A percentile compares a stretch with the other conserved stretches of the same genome.
phyloP scores from a whole-genome alignment of 2,329 filamentous ascomycete genomes.

The Colletotrichum caudatum region DNA sequence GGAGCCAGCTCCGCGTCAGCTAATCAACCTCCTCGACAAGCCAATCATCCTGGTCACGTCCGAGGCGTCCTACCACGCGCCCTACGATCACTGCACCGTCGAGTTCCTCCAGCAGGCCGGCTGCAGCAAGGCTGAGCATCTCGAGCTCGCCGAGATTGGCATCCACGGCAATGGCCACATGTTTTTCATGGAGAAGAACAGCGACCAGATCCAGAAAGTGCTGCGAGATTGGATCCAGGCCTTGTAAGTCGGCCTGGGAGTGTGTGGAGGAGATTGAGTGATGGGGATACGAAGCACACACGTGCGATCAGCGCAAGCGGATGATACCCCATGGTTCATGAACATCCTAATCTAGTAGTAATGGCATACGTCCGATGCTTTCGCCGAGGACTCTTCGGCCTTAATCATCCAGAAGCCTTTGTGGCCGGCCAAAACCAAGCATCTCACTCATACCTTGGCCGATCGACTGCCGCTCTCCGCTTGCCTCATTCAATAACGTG shows the following conservation, averaged over 20 bases:
- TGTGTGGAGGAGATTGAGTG: not conserved
- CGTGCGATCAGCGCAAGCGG: conserved; percentile 16
- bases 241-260: conserved; percentile 13
- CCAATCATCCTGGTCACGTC: conserved; percentile 56
- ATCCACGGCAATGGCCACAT: conserved; percentile 61
- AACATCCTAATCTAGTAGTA: conserved; percentile 18
- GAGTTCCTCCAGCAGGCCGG: conserved; percentile 59
- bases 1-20: conserved; percentile 49
- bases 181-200: conserved; percentile 63
- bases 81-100: conserved; percentile 59
- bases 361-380: not conserved
- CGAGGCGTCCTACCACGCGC: conserved; percentile 58
- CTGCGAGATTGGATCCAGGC: conserved; percentile 45
- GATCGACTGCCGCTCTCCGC: not conserved
- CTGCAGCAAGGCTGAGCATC: conserved; percentile 48
- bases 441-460: not conserved
- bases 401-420: not conserved
- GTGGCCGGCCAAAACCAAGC: not conserved
- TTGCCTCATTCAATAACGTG: not conserved
- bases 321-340: conserved; percentile 34
- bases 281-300: not conserved
- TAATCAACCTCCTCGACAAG: conserved; percentile 52
- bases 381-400: not conserved
- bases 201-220: conserved; percentile 50
- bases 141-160: conserved; percentile 53